phyloP scores from a whole-genome alignment of 2,329 filamentous ascomycete species.

The Paecilomyces formosus region DNA sequence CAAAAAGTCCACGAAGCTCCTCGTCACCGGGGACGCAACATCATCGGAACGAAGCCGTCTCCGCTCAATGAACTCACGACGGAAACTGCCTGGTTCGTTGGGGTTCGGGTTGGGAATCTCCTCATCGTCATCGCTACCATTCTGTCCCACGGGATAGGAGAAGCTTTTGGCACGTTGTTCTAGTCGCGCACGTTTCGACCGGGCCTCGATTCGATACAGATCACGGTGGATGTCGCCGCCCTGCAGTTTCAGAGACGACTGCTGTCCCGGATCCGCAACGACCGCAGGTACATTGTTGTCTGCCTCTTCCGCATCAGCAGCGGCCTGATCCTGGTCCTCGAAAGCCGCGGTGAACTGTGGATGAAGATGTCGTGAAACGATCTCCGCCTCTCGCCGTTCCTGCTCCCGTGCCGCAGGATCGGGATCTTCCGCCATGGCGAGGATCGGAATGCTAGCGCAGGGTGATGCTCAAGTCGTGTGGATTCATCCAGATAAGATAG shows the following conservation, averaged over 20 bases:
- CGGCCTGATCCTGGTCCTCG: slow-evolving; percentile 6
- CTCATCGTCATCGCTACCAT: slow-evolving; percentile 20
- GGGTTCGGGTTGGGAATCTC: slow-evolving; percentile 36
- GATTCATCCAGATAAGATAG: neutral
- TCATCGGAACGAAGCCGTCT: slow-evolving; percentile 30
- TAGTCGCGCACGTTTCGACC: slow-evolving; percentile 35
- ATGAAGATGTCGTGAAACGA: slow-evolving; percentile 13
- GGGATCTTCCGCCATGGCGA: neutral
- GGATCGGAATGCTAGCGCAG: neutral
- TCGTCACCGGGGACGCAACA: slow-evolving; percentile 51
- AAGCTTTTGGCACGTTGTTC: slow-evolving; percentile 60
- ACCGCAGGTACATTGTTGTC: neutral
- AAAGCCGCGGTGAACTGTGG: slow-evolving; percentile 15
- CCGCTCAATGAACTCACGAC: slow-evolving; percentile 43
- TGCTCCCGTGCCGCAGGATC: neutral
- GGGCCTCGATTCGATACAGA: slow-evolving; percentile 64
- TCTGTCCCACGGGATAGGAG: slow-evolving; percentile 40
- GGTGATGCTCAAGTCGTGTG: neutral
- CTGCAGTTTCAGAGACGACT: slow-evolving; percentile 64
- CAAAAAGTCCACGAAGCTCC: slow-evolving; percentile 67
- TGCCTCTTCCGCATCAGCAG: neutral
- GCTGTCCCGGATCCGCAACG: slow-evolving; percentile 20
- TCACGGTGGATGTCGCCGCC: slow-evolving; percentile 74
- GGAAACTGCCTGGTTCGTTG: slow-evolving; percentile 47
- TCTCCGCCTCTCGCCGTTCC: slow-evolving; percentile 10